phyloP scores from a whole-genome alignment of 305 asterid species.

The Fraxinus floribunda region DNA sequence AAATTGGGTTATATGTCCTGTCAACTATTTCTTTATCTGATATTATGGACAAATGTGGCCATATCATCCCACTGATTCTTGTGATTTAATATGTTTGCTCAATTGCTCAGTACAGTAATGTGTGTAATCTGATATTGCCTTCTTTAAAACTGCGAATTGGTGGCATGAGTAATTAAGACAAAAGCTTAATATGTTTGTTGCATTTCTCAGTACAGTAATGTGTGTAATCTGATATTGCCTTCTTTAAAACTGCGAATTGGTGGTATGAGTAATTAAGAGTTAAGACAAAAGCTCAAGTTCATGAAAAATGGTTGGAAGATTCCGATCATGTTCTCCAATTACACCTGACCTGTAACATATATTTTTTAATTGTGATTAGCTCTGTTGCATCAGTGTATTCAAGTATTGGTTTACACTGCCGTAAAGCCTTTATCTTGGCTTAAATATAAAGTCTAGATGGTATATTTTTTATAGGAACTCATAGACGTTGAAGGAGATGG shows the following conservation, averaged over 20 bases:
- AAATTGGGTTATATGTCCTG: neutral
- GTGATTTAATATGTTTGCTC: neutral
- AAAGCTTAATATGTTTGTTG: neutral
- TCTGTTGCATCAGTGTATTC: neutral
- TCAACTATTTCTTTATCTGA: conserved; percentile 12
- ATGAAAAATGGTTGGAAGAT: neutral
- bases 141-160: neutral
- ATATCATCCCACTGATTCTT: neutral
- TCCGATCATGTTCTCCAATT: neutral
- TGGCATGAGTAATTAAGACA: neutral
- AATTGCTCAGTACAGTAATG: neutral
- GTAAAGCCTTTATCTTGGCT: conserved; percentile 14
- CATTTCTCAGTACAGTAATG: neutral
- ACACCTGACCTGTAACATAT: conserved; percentile 11
- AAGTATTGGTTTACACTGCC: conserved; percentile 10
- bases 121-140: neutral
- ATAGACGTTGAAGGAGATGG: conserved; percentile 99
- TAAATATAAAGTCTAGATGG: conserved; percentile 10
- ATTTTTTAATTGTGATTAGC: neutral
- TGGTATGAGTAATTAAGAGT: neutral
- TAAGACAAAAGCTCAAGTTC: neutral
- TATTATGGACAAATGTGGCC: neutral
- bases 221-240: neutral
- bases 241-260: neutral
- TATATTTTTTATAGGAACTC: conserved; percentile 67